Conservation (phyloP, 139 green algal genomes). For the Yamagishiella unicocca region DNA sequence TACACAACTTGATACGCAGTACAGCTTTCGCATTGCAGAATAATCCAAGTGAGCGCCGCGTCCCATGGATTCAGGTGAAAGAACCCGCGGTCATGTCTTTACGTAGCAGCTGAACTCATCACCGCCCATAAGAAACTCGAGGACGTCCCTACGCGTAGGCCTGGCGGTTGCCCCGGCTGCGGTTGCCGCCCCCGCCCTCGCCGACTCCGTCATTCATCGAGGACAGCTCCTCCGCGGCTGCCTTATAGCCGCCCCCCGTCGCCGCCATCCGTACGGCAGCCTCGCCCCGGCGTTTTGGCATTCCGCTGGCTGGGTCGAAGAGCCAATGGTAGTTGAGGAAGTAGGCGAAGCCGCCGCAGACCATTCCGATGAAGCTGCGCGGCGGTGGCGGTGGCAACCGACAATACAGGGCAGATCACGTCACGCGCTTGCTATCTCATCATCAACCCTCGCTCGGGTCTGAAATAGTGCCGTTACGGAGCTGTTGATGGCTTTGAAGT, state of each 20-base stretch:
- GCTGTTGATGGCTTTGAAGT: no score
- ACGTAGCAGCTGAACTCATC: no score
- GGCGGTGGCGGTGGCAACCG: background rate
- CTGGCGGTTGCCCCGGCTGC: no score
- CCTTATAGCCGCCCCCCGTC: background rate
- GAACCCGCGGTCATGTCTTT: no score
- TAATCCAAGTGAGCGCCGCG: no score
- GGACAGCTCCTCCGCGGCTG: background rate
- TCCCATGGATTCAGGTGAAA: no score
- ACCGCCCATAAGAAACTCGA: no score
- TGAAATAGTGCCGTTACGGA: no score
- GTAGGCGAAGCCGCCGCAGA: conserved; percentile 40
- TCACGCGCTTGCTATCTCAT: background rate
- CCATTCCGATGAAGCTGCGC: conserved; percentile 49
- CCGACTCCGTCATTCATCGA: background rate
- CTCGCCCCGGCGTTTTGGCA: conserved; percentile 17
- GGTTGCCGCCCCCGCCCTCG: background rate
- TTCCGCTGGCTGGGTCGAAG: background rate
- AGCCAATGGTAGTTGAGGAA: conserved; percentile 50
- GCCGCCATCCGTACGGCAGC: background rate
- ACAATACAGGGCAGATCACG: background rate
- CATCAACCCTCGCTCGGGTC: background rate
- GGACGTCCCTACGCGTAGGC: no score
- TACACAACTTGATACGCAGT: no score
- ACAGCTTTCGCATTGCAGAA: no score